These are phyloP conservation scores for Arthrinium phaeospermum DNA, from an alignment of 2,329 filamentous ascomycete species.

Conservation along the genomic window DNA sequence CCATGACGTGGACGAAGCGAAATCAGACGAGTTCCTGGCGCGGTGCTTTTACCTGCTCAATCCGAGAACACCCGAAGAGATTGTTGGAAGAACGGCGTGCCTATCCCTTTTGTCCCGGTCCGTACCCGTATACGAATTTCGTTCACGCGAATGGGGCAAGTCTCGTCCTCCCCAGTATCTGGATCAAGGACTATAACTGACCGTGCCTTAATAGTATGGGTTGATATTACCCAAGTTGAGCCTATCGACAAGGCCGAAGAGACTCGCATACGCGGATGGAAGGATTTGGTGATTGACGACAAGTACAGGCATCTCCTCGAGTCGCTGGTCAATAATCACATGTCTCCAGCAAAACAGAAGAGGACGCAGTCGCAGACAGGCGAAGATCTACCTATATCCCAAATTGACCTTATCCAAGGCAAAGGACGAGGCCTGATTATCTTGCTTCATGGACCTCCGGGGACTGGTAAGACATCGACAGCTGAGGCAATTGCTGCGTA, in stretches of 20 bases:
- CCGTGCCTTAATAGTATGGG: not conserved
- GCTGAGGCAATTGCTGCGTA: conserved; percentile 45
- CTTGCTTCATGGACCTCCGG: conserved; percentile 50
- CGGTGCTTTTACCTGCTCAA: not conserved
- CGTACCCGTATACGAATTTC: not conserved
- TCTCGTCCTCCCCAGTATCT: not conserved
- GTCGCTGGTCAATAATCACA: conserved; percentile 26
- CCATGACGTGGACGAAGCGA: not conserved
- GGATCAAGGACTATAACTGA: not conserved
- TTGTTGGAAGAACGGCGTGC: not conserved
- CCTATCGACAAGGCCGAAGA: conserved; percentile 17
- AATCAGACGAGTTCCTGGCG: not conserved
- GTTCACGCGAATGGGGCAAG: not conserved
- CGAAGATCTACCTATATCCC: not conserved
- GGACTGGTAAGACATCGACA: conserved; percentile 47
- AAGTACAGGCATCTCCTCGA: conserved; percentile 20
- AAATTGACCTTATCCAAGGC: conserved; percentile 25
- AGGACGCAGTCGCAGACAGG: not conserved
- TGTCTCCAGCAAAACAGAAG: conserved; percentile 12
- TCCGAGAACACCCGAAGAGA: not conserved
- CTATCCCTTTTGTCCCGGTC: not conserved
- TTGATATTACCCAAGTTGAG: conserved; percentile 11
- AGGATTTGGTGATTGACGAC: conserved; percentile 15
- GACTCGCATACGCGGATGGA: not conserved
- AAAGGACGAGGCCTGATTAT: conserved; percentile 47